Conservation (phyloP, 371 early-diverging fungal genomes). For the Dichotomocladium elegans region DNA sequence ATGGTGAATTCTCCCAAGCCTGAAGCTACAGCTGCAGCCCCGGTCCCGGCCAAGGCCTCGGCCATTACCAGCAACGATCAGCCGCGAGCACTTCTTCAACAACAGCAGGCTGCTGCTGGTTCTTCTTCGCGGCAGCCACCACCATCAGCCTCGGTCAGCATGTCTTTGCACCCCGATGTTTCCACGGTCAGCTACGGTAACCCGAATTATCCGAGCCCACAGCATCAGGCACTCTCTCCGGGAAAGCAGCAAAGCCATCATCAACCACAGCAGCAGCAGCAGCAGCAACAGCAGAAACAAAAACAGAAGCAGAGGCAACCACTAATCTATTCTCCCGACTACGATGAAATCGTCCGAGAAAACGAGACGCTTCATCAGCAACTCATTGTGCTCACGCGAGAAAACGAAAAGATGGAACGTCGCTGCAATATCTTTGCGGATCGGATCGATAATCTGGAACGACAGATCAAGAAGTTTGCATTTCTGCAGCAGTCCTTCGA, state of each 20-base stretch:
- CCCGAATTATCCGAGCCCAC: no score
- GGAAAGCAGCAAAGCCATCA: not conserved
- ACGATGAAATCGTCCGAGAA: not conserved
- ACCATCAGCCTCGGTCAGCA: no score
- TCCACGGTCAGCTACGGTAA: no score
- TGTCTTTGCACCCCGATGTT: no score
- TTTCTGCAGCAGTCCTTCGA: not conserved
- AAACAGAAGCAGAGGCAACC: not conserved
- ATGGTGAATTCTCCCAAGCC: no score
- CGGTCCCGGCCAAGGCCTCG: not conserved
- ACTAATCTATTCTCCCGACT: not conserved
- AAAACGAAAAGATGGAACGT: not conserved
- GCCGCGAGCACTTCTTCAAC: not conserved
- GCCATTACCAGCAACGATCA: not conserved
- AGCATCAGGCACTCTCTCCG: no score
- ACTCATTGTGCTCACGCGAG: not conserved
- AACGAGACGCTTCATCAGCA: not conserved
- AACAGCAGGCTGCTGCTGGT: no score
- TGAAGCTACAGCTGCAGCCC: not conserved
- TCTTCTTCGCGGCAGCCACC: no score
- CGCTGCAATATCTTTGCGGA: not conserved
- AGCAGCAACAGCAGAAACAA: not conserved
- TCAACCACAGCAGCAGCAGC: not conserved
- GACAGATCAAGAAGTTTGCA: not conserved
- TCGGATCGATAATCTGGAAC: not conserved